Evolutionary conservation across 140 eudicot species (phyloP).

Genomic region (Bidens hawaiensis): DNA sequence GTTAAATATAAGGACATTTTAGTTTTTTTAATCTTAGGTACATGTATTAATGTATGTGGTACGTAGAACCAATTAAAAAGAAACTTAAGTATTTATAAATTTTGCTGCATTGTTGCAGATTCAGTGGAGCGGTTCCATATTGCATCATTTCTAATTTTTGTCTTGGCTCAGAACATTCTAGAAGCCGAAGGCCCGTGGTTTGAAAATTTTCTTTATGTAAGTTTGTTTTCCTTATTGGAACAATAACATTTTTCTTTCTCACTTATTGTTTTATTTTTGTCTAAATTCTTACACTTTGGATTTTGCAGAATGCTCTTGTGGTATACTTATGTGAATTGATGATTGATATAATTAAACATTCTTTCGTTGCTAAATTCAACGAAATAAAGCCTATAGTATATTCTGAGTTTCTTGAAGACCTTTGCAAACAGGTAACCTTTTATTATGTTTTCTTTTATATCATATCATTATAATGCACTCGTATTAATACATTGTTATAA

Average conservation of each 20-base stretch:
- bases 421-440: slow-evolving; percentile 81
- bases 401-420: slow-evolving; percentile 97
- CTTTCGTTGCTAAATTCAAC: slow-evolving; percentile 87
- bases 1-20: no score
- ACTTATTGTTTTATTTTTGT: slow-evolving; percentile 10
- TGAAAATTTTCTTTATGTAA: slow-evolving; percentile 71
- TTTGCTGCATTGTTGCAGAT: slow-evolving; percentile 50
- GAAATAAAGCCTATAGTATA: slow-evolving; percentile 81
- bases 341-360: slow-evolving; percentile 90
- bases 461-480: background rate
- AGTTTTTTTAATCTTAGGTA: no score
- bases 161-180: slow-evolving; percentile 82
- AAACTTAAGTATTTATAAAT: slow-evolving; percentile 8
- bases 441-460: background rate
- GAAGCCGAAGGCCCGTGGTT: slow-evolving; percentile 99
- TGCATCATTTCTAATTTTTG: slow-evolving; percentile 77
- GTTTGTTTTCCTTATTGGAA: slow-evolving; percentile 23
- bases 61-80: no score
- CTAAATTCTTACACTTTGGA: slow-evolving; percentile 15
- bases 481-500: background rate
- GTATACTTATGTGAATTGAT: slow-evolving; percentile 81
- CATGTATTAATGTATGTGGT: no score
- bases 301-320: slow-evolving; percentile 82
- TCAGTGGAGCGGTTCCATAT: slow-evolving; percentile 95
- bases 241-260: background rate